phyloP scores from a whole-genome alignment of 495 filamentous ascomycete species.

The Massariosphaeria phaeospora region DNA sequence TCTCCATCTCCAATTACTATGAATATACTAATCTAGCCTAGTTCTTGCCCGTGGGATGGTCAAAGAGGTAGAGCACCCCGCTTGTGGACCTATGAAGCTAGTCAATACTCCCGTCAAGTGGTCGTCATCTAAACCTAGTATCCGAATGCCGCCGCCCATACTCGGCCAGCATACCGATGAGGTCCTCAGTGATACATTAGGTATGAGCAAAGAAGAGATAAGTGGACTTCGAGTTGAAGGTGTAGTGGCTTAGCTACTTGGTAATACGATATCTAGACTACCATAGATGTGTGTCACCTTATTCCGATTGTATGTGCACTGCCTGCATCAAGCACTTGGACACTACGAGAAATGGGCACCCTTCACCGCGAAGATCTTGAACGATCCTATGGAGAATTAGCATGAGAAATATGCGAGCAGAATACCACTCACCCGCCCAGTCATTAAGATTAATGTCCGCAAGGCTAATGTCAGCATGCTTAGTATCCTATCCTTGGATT shows the following conservation, averaged over 20 bases:
- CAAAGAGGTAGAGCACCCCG: slow-evolving; percentile 72
- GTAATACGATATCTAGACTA: too few species aligned
- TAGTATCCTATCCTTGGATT: background rate
- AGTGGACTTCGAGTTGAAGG: slow-evolving; percentile 59
- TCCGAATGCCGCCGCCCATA: slow-evolving; percentile 74
- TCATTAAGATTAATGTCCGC: slow-evolving; percentile 46
- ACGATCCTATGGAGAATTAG: slow-evolving; percentile 19
- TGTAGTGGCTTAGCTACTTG: slow-evolving; percentile 52
- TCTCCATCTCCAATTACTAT: background rate
- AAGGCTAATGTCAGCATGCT: background rate
- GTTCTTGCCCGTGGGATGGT: slow-evolving; percentile 85
- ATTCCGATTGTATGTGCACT: too few species aligned
- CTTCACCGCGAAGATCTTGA: slow-evolving; percentile 31
- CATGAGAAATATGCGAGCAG: background rate
- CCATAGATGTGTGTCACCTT: too few species aligned
- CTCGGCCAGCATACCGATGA: slow-evolving; percentile 92
- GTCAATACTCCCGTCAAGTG: slow-evolving; percentile 97
- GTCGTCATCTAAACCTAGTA: slow-evolving; percentile 71
- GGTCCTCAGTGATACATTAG: slow-evolving; percentile 63
- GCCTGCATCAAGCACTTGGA: too few species aligned
- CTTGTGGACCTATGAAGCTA: slow-evolving; percentile 79
- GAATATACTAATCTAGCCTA: slow-evolving; percentile 28
- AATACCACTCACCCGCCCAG: slow-evolving; percentile 47
- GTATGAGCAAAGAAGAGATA: slow-evolving; percentile 59
- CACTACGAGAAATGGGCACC: too few species aligned